Evolutionary conservation across 78 protist genomes (phyloP), one percentile per base, ranked within the genome.

Genomic region (Anaeramoeba flamelloides): DNA sequence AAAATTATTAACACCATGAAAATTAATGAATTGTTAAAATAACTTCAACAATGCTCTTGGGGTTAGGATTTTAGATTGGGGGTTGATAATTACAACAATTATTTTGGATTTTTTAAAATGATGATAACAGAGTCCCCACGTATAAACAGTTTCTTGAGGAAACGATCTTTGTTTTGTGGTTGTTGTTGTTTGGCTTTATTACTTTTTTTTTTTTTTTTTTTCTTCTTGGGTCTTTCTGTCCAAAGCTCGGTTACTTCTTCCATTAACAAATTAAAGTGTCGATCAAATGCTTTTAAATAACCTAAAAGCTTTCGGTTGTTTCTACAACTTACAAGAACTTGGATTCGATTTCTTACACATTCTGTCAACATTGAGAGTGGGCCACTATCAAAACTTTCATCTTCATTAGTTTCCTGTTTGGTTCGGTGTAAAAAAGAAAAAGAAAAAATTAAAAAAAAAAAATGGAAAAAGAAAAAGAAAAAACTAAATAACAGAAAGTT

Each of bases 201-300:
- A 82, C 81, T 79, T 79, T 86, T 74, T 78, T 83, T 22, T 93
- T 93, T 83, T 91, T 93, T 38, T 90, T 95, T 74, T 76, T 75
- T 64, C 81, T 84, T 84, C 41, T 74, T 79, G 1, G 88, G 82
- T 30, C 74, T 38, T 40, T 80, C 84, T 33, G 96, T 91, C 99
- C 98, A 96, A 81, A 94, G 87, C 81, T 96, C 99, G 76, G 84
- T 69, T 38, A 89, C 98, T 74, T 93, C 85, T 80, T 96, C 99
- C 38, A 98, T 84, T 38, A 98, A 95, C 95, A 98, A 90, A 85
- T 98, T 96, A 87, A 92, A 94, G 86, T 98, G 99, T 12, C 99
- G 86, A 76, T 98, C 99, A 39, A 94, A 98, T 4, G 99, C 99
- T 86, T 88, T 87, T 30, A 98, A 97, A 1, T 92, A 83, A 1